Conservation (phyloP, 2,329 filamentous ascomycete species). For the Cladosporium sp. region DNA sequence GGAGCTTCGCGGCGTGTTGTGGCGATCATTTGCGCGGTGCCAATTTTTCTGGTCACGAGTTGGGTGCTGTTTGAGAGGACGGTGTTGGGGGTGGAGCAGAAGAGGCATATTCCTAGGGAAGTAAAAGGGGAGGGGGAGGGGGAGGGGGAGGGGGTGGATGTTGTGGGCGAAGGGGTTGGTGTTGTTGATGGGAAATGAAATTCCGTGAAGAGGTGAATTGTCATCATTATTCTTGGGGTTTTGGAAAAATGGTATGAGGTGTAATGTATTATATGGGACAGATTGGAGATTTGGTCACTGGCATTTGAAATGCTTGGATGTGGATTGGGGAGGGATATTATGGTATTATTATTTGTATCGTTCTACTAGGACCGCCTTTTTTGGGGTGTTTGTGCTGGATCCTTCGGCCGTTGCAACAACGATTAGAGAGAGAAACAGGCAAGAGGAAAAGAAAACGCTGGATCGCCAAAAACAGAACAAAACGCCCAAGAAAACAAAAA, state of each 20-base stretch:
- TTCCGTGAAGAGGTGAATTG: too few species aligned
- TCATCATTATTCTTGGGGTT: too few species aligned
- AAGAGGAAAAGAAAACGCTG: too few species aligned
- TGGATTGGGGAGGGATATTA: neutral
- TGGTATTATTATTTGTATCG: neutral
- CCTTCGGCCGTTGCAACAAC: neutral
- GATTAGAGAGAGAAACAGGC: constrained; percentile 1
- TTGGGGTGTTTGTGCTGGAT: neutral
- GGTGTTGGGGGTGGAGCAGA: constrained; percentile 27
- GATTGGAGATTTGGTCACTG: too few species aligned
- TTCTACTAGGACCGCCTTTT: neutral
- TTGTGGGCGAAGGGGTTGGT: neutral
- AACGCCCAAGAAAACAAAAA: too few species aligned
- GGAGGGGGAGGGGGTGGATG: neutral
- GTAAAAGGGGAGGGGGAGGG: neutral
- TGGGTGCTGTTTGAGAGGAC: constrained; percentile 27
- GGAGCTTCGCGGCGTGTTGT: constrained; percentile 21
- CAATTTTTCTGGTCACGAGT: constrained; percentile 24
- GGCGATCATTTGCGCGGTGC: constrained; percentile 23
- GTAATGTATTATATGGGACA: too few species aligned
- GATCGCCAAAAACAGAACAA: neutral
- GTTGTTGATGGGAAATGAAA: constrained; percentile 5
- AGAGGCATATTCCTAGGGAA: constrained; percentile 12
- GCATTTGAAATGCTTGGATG: too few species aligned
- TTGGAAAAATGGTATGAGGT: too few species aligned